Evolutionary conservation across 305 asterid genomes (phyloP).

Genomic region (Solanum hybrid): DNA sequence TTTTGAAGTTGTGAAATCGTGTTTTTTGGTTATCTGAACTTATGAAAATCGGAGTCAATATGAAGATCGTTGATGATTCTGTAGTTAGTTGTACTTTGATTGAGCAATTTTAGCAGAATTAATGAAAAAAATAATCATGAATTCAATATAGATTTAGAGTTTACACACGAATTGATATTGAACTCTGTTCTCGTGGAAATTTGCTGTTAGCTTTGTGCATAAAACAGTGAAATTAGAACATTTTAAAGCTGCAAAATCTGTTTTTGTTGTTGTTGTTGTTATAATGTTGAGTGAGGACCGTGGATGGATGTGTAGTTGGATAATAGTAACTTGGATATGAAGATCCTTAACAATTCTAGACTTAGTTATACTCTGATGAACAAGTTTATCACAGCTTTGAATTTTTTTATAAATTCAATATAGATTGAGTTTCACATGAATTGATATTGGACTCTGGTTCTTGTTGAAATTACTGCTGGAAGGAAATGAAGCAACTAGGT

Average conservation of each 20-base stretch:
- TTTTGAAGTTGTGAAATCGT: not conserved
- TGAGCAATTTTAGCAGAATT: not conserved
- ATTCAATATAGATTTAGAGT: not conserved
- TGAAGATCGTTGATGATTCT: not conserved
- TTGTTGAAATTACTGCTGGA: not conserved
- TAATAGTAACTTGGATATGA: not conserved
- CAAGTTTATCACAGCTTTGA: not conserved
- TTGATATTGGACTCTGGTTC: not conserved
- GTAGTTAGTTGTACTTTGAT: not conserved
- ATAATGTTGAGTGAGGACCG: not conserved
- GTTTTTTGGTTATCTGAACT: not conserved
- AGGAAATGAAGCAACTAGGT: not conserved
- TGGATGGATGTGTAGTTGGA: not conserved
- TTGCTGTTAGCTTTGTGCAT: not conserved
- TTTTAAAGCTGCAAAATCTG: not conserved
- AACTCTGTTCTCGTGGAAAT: not conserved
- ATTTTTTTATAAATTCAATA: not conserved
- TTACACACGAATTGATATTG: not conserved
- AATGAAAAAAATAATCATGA: not conserved
- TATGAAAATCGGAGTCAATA: not conserved
- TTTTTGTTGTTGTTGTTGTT: not conserved
- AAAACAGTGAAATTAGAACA: not conserved
- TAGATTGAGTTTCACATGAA: not conserved
- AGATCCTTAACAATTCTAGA: not conserved
- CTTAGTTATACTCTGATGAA: not conserved